Evolutionary conservation across 1,284 basidiomycete species (phyloP), one percentile per base, ranked within the genome.

Genomic region (Schizopora paradoxa): DNA sequence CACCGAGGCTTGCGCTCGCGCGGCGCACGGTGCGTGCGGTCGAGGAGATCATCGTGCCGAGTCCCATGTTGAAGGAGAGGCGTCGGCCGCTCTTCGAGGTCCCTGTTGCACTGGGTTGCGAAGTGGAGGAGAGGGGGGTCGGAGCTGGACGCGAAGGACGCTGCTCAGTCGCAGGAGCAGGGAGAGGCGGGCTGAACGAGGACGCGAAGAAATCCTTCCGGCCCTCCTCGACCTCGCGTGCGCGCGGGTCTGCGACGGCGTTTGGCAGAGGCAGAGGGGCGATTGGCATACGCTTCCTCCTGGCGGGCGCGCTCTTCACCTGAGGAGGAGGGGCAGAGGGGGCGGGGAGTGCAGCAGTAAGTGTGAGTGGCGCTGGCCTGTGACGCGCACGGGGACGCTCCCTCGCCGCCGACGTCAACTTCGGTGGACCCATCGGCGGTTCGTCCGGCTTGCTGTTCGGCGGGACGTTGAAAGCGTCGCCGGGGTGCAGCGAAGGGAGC

Each of bases 341-440:
- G 2, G 25, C 37, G 5, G 48, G 48, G 10, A 42, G 25, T 13
- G 48, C 43, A 35, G 41, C 31, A 11, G 42, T 25, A 13, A 49
- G 43, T 10, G 48, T 41, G 18, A 49, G 39, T 8, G 48, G 48
- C n/a, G 48, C 43, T 22, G 48, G 48, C 16, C 48, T 21, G 28
- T 16, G 27, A 11, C 23, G 5, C 16, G 25, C 35, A 19, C 37
- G 6, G 36, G 11, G 25, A 29, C 43, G 27, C 11, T 35, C 25
- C 23, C 39, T 26, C 10, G 25, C 21, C 2, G 35, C n/a, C 16
- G 25, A 49, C 38, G 6, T 27, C 43, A 26, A 49, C 45, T 23
- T 43, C 48, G 11, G 45, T 43, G n/a, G 45, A 34, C 18, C 28
- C 48, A 22, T 33, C 34, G 14, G 48, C 33, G 6, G 43, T 37